These are phyloP conservation scores for Haberlea rhodopensis DNA, from an alignment of 257 asterid species.

Conservation along the genomic window DNA sequence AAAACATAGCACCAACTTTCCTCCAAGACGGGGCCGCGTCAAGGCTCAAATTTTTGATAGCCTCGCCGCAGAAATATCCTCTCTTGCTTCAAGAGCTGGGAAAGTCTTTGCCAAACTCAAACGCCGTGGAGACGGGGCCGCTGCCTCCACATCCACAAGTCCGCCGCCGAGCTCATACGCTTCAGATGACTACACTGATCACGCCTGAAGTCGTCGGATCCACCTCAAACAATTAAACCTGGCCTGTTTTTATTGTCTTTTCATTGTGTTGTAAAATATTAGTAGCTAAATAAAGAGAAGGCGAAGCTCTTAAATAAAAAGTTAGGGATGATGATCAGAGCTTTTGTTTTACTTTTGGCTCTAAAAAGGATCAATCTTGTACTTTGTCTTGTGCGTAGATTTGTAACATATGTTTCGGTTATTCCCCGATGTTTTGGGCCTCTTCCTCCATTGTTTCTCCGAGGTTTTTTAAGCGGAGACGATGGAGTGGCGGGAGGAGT, in stretches of 20 bases:
- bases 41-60: conserved; percentile 56
- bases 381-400: no score
- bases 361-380: not conserved
- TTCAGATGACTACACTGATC: conserved; percentile 30
- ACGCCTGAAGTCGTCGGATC: conserved; percentile 13
- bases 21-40: conserved; percentile 53
- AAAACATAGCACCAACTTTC: conserved; percentile 11
- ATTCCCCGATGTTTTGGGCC: no score
- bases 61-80: conserved; percentile 36
- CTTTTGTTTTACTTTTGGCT: not conserved
- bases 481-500: no score
- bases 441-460: not conserved
- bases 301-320: not conserved
- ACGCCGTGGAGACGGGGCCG: conserved; percentile 13
- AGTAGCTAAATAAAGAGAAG: not conserved
- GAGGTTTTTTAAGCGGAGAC: not conserved
- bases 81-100: conserved; percentile 30
- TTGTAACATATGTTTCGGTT: no score
- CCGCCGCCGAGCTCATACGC: conserved; percentile 35
- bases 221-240: not conserved
- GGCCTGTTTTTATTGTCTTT: conserved; percentile 8
- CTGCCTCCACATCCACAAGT: conserved; percentile 31
- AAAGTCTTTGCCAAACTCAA: conserved; percentile 25
- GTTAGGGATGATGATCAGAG: not conserved
- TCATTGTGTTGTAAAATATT: conserved; percentile 2